Conservation (phyloP, 2,329 filamentous ascomycete genomes). For the Fusarium sambucinum region DNA sequence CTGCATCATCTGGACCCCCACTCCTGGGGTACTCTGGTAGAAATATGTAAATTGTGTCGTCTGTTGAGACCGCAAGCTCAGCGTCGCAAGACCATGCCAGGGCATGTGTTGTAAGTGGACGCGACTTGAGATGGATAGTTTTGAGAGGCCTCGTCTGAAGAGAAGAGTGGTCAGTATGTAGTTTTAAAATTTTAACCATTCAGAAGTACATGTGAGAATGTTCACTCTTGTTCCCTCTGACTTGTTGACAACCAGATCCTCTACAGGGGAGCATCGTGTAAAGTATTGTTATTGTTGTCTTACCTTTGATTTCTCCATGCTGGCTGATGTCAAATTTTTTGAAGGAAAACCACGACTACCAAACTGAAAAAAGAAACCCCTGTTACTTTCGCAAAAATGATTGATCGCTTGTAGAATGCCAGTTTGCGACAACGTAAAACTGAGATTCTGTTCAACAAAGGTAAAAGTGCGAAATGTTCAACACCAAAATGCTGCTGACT, state of each 20-base stretch:
- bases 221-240: not conserved
- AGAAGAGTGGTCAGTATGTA: not conserved
- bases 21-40: constrained; percentile 59
- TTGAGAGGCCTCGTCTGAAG: constrained; percentile 61
- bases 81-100: constrained; percentile 68
- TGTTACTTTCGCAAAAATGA: not conserved
- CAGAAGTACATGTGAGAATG: too few species aligned
- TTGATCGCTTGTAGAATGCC: not conserved
- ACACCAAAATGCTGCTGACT: constrained; percentile 42
- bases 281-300: constrained; percentile 13
- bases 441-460: constrained; percentile 2
- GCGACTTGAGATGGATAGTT: constrained; percentile 57
- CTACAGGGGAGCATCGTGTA: not conserved
- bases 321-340: not conserved
- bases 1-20: constrained; percentile 44
- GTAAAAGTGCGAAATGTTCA: constrained; percentile 31
- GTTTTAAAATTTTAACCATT: not conserved
- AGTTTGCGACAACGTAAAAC: not conserved
- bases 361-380: not conserved
- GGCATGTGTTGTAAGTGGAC: constrained; percentile 59
- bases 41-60: constrained; percentile 66
- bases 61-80: constrained; percentile 68
- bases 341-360: not conserved
- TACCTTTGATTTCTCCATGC: constrained; percentile 48
- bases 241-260: not conserved